Conservation (phyloP, 768 basidiomycete species). For the Cyathus striatus region DNA sequence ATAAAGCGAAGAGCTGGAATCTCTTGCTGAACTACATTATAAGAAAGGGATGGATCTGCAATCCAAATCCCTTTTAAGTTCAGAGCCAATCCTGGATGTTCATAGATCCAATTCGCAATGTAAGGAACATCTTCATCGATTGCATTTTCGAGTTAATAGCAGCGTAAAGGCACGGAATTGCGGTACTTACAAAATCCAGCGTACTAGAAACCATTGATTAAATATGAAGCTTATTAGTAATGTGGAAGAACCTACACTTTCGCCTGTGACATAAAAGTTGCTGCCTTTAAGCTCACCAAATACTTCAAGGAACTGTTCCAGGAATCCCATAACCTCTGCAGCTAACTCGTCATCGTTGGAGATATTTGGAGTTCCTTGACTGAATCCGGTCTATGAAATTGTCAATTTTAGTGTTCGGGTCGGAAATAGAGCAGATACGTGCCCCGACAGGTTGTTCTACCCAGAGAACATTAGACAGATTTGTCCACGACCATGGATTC, state of each 20-base stretch:
- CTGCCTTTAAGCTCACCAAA: conserved; percentile 66
- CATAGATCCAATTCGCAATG: conserved; percentile 67
- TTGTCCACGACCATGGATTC: conserved; percentile 68
- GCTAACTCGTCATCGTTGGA: conserved; percentile 58
- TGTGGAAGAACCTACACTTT: conserved; percentile 45
- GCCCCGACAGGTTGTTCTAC: conserved; percentile 71
- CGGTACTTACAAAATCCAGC: conserved; percentile 63
- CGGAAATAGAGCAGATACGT: conserved; percentile 5
- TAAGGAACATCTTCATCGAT: conserved; percentile 34
- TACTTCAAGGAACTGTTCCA: conserved; percentile 62
- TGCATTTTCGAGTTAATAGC: neutral
- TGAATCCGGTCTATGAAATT: conserved; percentile 52
- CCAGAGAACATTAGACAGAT: conserved; percentile 60
- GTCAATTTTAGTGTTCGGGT: neutral
- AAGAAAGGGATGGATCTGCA: conserved; percentile 43
- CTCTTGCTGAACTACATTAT: conserved; percentile 50
- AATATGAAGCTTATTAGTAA: too few relatives aligned
- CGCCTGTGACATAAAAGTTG: conserved; percentile 58
- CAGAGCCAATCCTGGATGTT: conserved; percentile 51
- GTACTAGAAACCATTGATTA: conserved; percentile 35
- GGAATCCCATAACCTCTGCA: conserved; percentile 42
- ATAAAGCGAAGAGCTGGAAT: conserved; percentile 64
- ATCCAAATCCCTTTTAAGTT: conserved; percentile 62
- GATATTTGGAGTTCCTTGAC: conserved; percentile 58
- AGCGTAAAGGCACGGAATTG: neutral